These are phyloP conservation scores for Pogostemon cablin DNA, from an alignment of 257 asterid species.

Conservation along the genomic window DNA sequence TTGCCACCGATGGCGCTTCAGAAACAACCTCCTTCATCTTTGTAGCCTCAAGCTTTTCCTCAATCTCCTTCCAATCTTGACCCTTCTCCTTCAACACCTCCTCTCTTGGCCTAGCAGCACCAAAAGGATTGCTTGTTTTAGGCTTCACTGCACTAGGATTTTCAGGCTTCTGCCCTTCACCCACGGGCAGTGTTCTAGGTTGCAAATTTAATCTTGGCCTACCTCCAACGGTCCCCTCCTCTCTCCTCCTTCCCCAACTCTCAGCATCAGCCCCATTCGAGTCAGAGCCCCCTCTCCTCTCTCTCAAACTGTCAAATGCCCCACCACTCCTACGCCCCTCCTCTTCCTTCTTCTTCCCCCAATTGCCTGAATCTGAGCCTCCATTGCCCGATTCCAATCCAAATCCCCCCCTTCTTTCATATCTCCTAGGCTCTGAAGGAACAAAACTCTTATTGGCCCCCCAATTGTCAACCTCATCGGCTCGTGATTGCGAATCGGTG, in stretches of 20 bases:
- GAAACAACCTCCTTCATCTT: conserved; percentile 59
- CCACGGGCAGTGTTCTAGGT: conserved; percentile 54
- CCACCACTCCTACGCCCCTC: conserved; percentile 63
- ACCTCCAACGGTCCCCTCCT: conserved; percentile 52
- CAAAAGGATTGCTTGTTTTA: conserved; percentile 77
- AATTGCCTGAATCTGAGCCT: conserved; percentile 67
- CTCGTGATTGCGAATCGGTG: conserved; percentile 79
- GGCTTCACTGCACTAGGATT: conserved; percentile 45
- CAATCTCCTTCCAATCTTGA: conserved; percentile 87
- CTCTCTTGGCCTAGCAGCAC: conserved; percentile 95
- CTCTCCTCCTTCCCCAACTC: conserved; percentile 69
- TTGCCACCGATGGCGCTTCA: conserved; percentile 43
- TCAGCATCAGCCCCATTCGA: conserved; percentile 52
- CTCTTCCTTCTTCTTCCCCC: conserved; percentile 75
- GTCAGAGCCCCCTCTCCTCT: conserved; percentile 64
- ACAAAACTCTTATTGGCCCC: conserved; percentile 69
- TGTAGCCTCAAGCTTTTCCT: conserved; percentile 64
- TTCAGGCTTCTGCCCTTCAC: conserved; percentile 44
- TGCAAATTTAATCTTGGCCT: conserved; percentile 79
- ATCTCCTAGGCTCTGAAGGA: conserved; percentile 64
- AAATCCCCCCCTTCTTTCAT: conserved; percentile 66
- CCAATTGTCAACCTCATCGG: conserved; percentile 92
- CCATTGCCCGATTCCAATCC: conserved; percentile 63
- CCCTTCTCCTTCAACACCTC: conserved; percentile 98
- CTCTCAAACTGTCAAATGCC: conserved; percentile 81